Evolutionary conservation across 2,329 filamentous ascomycete species (phyloP), one percentile per base, ranked within the genome.

Genomic region (Colletotrichum sp.): DNA sequence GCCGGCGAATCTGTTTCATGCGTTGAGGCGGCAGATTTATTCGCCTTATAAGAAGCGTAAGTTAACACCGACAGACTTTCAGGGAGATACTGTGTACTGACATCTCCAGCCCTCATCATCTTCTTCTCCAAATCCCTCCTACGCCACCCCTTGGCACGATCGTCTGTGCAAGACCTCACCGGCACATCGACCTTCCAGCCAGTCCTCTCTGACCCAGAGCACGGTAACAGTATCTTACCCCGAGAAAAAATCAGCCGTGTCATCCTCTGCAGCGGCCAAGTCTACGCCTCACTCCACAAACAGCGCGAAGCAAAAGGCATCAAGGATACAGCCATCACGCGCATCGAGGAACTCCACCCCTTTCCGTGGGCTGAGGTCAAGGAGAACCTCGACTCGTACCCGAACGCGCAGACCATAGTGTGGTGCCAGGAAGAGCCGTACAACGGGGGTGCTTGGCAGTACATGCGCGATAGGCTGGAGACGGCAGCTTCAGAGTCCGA

Each of bases 41-140:
- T 93, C 97, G 82, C 96, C 99, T 84, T 99, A 99, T 93, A 93
- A 97, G 88, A 99, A 99, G 90, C 97, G 95, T 96, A 90, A 92
- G 94, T 28, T 28, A 6, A 28, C 26, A 28, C 26, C 26, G 26
- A 28, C 26, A 28, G 26, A 28, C 26, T 28, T 28, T 28, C 26
- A 28, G 26, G 26, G 26, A 28, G 26, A 28, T 28, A 28, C 26
- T 28, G 26, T 28, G 26, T 28, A 28, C 26, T 28, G 26, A 28
- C 26, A 28, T 28, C 8, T 28, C 26, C 26, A 96, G 95, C 97
- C 80, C 92, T 99, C 69, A 90, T 99, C 82, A 93, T 98, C 80
- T 99, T 99, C 93, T 99, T 99, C 91, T 98, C 95, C 81, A 99
- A 99, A 89, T 94, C 95, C 75, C 92, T 99, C 59, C 93, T 99